Percentiles rank a stretch among this genome's conserved stretches.
phyloP scores from a whole-genome alignment of 2,329 filamentous ascomycete species.

The Dothidotthia symphoricarpi region DNA sequence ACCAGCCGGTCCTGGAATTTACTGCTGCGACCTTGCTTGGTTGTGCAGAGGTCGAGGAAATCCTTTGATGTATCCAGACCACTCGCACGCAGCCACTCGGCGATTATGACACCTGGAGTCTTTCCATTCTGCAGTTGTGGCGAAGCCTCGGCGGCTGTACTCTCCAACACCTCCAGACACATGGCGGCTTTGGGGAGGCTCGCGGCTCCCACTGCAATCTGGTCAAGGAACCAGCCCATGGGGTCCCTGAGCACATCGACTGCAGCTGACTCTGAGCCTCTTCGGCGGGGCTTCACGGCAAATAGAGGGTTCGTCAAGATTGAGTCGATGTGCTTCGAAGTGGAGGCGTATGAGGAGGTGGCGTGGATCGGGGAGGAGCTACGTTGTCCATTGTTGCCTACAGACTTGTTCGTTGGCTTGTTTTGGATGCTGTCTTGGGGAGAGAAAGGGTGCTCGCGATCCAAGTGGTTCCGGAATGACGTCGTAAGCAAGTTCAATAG shows the following conservation, averaged over 20 bases:
- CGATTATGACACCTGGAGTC: slow-evolving; percentile 21
- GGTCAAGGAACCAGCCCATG: slow-evolving; percentile 43
- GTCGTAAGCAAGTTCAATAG: slow-evolving; percentile 60
- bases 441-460: slow-evolving; percentile 53
- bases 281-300: slow-evolving; percentile 29
- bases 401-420: slow-evolving; percentile 2
- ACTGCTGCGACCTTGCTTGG: slow-evolving; percentile 7
- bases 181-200: slow-evolving; percentile 40
- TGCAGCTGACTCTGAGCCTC: slow-evolving; percentile 27
- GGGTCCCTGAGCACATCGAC: slow-evolving; percentile 38
- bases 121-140: slow-evolving; percentile 7
- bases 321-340: slow-evolving; percentile 50
- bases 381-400: slow-evolving; percentile 8
- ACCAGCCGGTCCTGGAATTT: slow-evolving; percentile 22
- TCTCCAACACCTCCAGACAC: slow-evolving; percentile 39
- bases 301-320: slow-evolving; percentile 55
- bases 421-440: slow-evolving; percentile 3
- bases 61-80: slow-evolving; percentile 27
- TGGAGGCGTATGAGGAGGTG: slow-evolving; percentile 40
- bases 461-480: slow-evolving; percentile 63
- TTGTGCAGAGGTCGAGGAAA: slow-evolving; percentile 21
- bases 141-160: slow-evolving; percentile 5
- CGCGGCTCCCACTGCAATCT: slow-evolving; percentile 41
- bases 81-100: slow-evolving; percentile 33
- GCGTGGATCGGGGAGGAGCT: slow-evolving; percentile 8